phyloP scores from a whole-genome alignment of 441 rosid species.

The Populus hybrid region DNA sequence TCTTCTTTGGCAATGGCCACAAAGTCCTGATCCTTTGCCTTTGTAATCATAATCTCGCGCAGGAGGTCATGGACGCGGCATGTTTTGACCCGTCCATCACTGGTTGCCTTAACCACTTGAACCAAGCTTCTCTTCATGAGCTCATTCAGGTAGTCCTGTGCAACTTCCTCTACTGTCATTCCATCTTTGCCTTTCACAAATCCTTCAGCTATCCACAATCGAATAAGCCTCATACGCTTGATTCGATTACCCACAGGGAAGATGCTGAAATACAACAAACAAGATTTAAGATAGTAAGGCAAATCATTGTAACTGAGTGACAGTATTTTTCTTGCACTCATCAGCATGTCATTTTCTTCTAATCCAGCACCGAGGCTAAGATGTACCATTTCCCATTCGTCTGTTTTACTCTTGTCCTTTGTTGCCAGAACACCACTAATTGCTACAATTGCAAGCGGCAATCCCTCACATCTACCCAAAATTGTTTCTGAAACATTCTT shows the following conservation, averaged over 20 bases:
- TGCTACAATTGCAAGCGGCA: slow-evolving; percentile 43
- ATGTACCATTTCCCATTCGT: slow-evolving; percentile 24
- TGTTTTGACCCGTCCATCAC: slow-evolving; percentile 21
- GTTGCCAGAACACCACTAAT: slow-evolving; percentile 34
- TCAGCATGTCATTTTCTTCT: slow-evolving; percentile 5
- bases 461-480: slow-evolving; percentile 32
- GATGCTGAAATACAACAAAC: slow-evolving; percentile 25
- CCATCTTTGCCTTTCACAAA: slow-evolving; percentile 25
- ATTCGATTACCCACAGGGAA: slow-evolving; percentile 23
- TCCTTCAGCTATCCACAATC: slow-evolving; percentile 33
- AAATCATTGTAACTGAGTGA: slow-evolving; percentile 23
- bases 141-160: slow-evolving; percentile 25
- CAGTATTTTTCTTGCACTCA: not conserved
- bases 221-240: slow-evolving; percentile 11
- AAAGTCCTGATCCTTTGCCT: slow-evolving; percentile 22
- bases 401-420: slow-evolving; percentile 11
- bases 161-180: slow-evolving; percentile 24
- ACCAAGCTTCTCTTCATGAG: slow-evolving; percentile 25
- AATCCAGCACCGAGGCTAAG: slow-evolving; percentile 18
- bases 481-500: slow-evolving; percentile 20
- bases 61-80: slow-evolving; percentile 27
- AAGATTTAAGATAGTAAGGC: slow-evolving; percentile 24
- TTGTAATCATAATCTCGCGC: slow-evolving; percentile 14
- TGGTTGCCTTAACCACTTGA: slow-evolving; percentile 13
- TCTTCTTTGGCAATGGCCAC: slow-evolving; percentile 30